Conservation (phyloP, 352 stramenopile genomes). For the Globisporangium barbulae region DNA sequence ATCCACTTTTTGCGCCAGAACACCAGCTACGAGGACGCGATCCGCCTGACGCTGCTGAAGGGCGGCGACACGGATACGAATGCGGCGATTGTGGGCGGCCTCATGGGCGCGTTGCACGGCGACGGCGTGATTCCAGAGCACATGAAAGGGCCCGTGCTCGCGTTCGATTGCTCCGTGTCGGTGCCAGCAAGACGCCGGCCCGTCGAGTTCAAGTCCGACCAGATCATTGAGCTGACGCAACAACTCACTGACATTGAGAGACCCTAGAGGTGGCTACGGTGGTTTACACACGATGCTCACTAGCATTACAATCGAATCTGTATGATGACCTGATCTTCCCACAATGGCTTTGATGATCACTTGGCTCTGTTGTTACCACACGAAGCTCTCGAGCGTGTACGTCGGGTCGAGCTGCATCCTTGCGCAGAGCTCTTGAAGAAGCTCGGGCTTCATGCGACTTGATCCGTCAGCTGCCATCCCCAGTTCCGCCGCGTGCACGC, state of each 20-base stretch:
- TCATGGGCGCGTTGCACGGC: slow-evolving; percentile 51
- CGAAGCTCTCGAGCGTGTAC: slow-evolving; percentile 32
- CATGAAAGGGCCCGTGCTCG: slow-evolving; percentile 41
- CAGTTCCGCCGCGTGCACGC: slow-evolving; percentile 54
- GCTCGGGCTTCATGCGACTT: not conserved
- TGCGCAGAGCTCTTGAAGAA: slow-evolving; percentile 7
- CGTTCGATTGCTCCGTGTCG: slow-evolving; percentile 29
- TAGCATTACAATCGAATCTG: not conserved
- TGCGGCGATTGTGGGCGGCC: slow-evolving; percentile 46
- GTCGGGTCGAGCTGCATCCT: slow-evolving; percentile 16
- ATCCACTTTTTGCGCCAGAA: slow-evolving; percentile 43
- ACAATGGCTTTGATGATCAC: not conserved
- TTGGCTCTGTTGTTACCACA: slow-evolving; percentile 24
- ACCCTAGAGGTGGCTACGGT: not conserved
- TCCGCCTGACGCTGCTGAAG: slow-evolving; percentile 46
- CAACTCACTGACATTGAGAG: slow-evolving; percentile 19
- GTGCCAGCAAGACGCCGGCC: slow-evolving; percentile 20
- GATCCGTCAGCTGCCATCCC: not conserved
- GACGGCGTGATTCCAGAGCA: slow-evolving; percentile 32
- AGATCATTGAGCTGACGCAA: slow-evolving; percentile 26
- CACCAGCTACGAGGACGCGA: slow-evolving; percentile 38
- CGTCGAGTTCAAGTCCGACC: slow-evolving; percentile 24
- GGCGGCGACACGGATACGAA: slow-evolving; percentile 62
- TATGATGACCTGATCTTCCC: not conserved
- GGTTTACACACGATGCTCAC: not conserved